These are phyloP conservation scores for Thuidium tamariscinum DNA, from an alignment of 225 moss, liverwort and hornwort genomes.

Conservation along the genomic window DNA sequence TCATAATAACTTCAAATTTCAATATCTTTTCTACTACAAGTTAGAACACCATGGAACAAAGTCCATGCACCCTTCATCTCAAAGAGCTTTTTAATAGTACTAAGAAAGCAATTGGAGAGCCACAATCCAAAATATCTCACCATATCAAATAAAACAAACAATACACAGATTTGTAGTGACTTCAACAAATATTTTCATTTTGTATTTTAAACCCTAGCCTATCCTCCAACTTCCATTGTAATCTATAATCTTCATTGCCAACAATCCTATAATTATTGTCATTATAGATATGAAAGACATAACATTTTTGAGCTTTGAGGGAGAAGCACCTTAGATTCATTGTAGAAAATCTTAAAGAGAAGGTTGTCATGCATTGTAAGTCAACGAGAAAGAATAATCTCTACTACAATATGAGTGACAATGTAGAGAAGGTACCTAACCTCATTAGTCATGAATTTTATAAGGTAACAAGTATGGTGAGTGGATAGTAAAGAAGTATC, in stretches of 20 bases:
- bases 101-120: too few relatives aligned
- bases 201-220: background rate
- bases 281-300: background rate
- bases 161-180: background rate
- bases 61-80: too few relatives aligned
- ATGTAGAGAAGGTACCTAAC: background rate
- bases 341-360: background rate
- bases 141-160: too few relatives aligned
- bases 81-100: too few relatives aligned
- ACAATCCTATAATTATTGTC: background rate
- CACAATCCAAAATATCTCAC: too few relatives aligned
- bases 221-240: background rate
- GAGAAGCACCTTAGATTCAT: fast-evolving
- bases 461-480: background rate
- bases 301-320: background rate
- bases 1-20: too few relatives aligned
- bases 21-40: too few relatives aligned
- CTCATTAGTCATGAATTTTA: background rate
- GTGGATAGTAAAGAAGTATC: background rate
- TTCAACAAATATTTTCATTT: fast-evolving
- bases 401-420: background rate
- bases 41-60: too few relatives aligned
- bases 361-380: background rate
- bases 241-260: background rate
- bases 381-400: background rate